These are phyloP conservation scores for Calonectria naviculata DNA, from an alignment of 2,329 filamentous ascomycete genomes.

Conservation along the genomic window DNA sequence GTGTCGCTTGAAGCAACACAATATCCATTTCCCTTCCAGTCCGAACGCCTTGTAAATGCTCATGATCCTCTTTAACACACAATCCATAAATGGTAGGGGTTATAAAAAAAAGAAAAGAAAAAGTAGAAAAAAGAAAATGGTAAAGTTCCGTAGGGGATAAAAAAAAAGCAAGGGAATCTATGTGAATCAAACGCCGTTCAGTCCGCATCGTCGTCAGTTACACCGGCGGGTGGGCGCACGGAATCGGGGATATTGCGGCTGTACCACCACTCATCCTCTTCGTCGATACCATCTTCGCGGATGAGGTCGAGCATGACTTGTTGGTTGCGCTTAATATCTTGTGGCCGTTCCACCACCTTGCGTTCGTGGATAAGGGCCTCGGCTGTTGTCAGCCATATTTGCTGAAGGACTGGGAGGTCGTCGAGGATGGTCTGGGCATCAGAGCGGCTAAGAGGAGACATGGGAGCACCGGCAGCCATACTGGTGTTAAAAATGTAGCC, in stretches of 20 bases:
- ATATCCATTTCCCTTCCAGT: conserved; percentile 33
- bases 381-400: conserved; percentile 72
- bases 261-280: conserved; percentile 73
- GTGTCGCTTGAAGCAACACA: conserved; percentile 29
- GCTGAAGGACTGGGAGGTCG: conserved; percentile 68
- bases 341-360: conserved; percentile 65
- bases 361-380: conserved; percentile 71
- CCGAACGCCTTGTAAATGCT: conserved; percentile 47
- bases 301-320: conserved; percentile 74
- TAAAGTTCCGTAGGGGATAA: conserved; percentile 9
- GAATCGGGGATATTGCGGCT: conserved; percentile 64
- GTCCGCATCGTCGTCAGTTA: conserved; percentile 63
- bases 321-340: conserved; percentile 72
- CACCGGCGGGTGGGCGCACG: conserved; percentile 61
- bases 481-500: conserved; percentile 69
- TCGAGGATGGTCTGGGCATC: conserved; percentile 61
- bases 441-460: conserved; percentile 64
- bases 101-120: conserved; percentile 22
- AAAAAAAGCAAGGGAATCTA: conserved; percentile 13
- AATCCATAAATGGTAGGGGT: conserved; percentile 25
- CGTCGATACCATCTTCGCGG: conserved; percentile 67
- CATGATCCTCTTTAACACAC: conserved; percentile 39
- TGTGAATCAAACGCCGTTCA: conserved; percentile 31
- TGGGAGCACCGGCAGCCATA: conserved; percentile 70
- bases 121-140: conserved; percentile 28